Percentiles rank a stretch among this genome's conserved stretches.
Evolutionary conservation across 1,284 basidiomycete genomes (phyloP).

Genomic region (Agaricales sp.): DNA sequence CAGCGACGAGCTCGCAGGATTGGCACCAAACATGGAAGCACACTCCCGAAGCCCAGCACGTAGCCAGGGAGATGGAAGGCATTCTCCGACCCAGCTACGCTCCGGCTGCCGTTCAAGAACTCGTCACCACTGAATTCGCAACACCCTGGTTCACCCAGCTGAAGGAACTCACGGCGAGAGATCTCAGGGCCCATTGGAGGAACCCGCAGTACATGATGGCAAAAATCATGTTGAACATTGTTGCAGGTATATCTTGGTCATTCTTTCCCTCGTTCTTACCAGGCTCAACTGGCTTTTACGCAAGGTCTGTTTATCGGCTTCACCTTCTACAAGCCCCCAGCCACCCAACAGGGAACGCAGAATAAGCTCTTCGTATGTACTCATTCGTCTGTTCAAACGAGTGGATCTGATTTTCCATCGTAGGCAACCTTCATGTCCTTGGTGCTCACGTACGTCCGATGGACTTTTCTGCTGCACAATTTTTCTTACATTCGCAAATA

Average conservation of each 20-base stretch:
- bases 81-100: slow-evolving; percentile 28
- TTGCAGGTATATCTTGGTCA: slow-evolving; percentile 38
- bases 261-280: neutral
- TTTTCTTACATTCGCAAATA: neutral
- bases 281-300: neutral
- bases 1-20: slow-evolving; percentile 25
- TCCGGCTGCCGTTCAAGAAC: slow-evolving; percentile 22
- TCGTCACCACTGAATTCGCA: slow-evolving; percentile 30
- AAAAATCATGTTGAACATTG: slow-evolving; percentile 45
- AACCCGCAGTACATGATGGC: slow-evolving; percentile 63
- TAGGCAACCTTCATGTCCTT: slow-evolving; percentile 39
- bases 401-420: neutral
- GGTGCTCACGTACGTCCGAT: slow-evolving; percentile 18
- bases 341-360: slow-evolving; percentile 54
- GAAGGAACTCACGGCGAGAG: slow-evolving; percentile 35
- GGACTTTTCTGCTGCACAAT: neutral
- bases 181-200: slow-evolving; percentile 46
- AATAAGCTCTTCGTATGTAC: slow-evolving; percentile 57
- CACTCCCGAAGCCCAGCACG: slow-evolving; percentile 20
- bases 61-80: slow-evolving; percentile 20
- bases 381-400: neutral
- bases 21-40: slow-evolving; percentile 36
- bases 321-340: neutral
- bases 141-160: slow-evolving; percentile 38
- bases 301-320: slow-evolving; percentile 34